Evolutionary conservation across 257 asterid species (phyloP), one percentile per base, ranked within the genome.

Genomic region (Mentha longifolia): DNA sequence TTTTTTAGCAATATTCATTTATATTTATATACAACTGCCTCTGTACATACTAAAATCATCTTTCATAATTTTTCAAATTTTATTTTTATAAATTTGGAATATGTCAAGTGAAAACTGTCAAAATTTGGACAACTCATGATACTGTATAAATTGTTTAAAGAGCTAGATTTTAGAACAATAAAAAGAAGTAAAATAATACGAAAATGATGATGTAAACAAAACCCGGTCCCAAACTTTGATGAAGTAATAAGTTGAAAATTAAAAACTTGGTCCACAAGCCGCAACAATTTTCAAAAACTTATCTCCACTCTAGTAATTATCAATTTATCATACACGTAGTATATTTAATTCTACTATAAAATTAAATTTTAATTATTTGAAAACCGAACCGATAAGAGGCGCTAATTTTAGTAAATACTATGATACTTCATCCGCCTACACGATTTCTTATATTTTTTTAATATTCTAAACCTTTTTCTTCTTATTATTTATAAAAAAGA

Each of bases 181-280:
- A 22, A 22, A 22, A 22, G 25, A 22, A 46, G 51, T 14, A 4
- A 41, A 28, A 28, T 28, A 2, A 15, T 22, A 22, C 15, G 33
- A 61, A 37, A 37, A 61, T 61, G 42, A 42, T 45, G 56, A 64
- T 45, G 41, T 5, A 66, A 66, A 66, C 49, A 49, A 49, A 66
- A 30, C 11, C 19, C 3, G 33, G 69, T 33, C 62, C 28, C 45
- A 37, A 28, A 14, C 7, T 35, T 58, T 33, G 20, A 43, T 58
- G 68, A 43, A 45, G 60, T 31, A 63, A 58, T 59, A 56, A 70
- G 59, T 58, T 57, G 35, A 28, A 57, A 43, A 70, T 58, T 28
- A 10, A 31, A 45, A 60, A 68, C 5, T 37, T 19, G 65, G 74
- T 59, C 50, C 68, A 59, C 67, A 31, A 12, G 15, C 19, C 41